Base-by-base conservation (phyloP, 1,139 yeast genomes). In the Lodderomyces beijingensis region DNA sequence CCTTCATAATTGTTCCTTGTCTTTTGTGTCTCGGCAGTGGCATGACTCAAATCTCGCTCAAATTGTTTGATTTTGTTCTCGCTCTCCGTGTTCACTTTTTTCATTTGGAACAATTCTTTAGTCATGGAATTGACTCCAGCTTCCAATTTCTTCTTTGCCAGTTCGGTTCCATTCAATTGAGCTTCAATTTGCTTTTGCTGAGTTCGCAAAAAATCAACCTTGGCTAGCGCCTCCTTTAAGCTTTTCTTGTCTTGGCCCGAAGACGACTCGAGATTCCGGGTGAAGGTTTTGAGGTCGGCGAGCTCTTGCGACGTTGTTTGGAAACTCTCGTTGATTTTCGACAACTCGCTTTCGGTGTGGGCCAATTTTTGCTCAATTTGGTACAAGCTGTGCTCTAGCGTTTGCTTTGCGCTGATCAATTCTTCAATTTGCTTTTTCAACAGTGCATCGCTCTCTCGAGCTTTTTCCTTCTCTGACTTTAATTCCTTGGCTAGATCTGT, bases 71-170 rank as follows among this genome's bases (percentile, higher is more conserved):
- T 53, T 10, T 59, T 60, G 28, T 63, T 63, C 31, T 77, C 82
- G 2, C 70, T 47, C 1, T 71, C 72, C 2, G 70, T 74, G 39
- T 79, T 79, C 22, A 77, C 78, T 38, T 76, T 76, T 1, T 78
- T 71, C 27, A 87, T 59, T 27, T 73, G 74, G 52, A 87, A 75
- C 24, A 89, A 62, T 43, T 88, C 96, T 28, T 91, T 67, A 38
- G 82, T 83, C 95, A 89, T 86, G 46, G 87, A 87, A 51, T 87
- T 89, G 36, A 89, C 81, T 4, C 95, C 96, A 40, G 77, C 80
- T 47, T 89, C 96, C 1, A 91, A 85, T 42, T 77, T 82, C 17
- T 70, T 67, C 46, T 82, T 84, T 7, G 74, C 76, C 21, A 45
- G 53, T 37, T 65, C 68, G 1, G 57, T 44, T 2, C 47, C 38